phyloP scores from a whole-genome alignment of 352 stramenopile genomes.

The Phytophthora pistaciae region DNA sequence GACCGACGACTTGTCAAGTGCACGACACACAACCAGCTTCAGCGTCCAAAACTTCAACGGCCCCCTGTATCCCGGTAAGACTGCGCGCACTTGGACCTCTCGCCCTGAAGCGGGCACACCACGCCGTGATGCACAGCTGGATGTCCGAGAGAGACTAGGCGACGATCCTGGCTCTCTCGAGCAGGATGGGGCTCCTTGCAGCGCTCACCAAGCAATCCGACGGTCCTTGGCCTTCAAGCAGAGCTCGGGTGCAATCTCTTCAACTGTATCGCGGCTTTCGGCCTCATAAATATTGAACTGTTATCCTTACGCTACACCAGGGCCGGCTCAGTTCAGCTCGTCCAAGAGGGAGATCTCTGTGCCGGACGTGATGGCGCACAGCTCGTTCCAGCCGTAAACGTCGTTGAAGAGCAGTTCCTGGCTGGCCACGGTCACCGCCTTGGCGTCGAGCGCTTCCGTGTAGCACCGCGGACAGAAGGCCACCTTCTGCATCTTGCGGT shows the following conservation, averaged over 20 bases:
- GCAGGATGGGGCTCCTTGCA: neutral
- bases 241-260: neutral
- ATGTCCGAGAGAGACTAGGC: slow-evolving; percentile 19
- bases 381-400: slow-evolving; percentile 38
- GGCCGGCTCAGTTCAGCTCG: slow-evolving; percentile 26
- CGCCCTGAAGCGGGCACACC: slow-evolving; percentile 2
- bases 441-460: slow-evolving; percentile 18
- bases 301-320: neutral
- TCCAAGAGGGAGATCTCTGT: slow-evolving; percentile 39
- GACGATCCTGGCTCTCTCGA: slow-evolving; percentile 18
- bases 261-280: slow-evolving; percentile 3
- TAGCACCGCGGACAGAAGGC: slow-evolving; percentile 33
- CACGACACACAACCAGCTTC: neutral
- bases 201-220: slow-evolving; percentile 7
- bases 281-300: slow-evolving; percentile 11
- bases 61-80: neutral
- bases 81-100: slow-evolving; percentile 4
- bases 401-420: slow-evolving; percentile 35
- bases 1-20: too few species aligned
- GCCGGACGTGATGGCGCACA: slow-evolving; percentile 29
- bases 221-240: neutral
- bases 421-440: slow-evolving; percentile 22
- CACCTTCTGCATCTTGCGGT: slow-evolving; percentile 35
- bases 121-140: neutral
- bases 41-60: neutral